Conservation (phyloP, 2,329 filamentous ascomycete genomes). For the Dactylonectria estremocensis region DNA sequence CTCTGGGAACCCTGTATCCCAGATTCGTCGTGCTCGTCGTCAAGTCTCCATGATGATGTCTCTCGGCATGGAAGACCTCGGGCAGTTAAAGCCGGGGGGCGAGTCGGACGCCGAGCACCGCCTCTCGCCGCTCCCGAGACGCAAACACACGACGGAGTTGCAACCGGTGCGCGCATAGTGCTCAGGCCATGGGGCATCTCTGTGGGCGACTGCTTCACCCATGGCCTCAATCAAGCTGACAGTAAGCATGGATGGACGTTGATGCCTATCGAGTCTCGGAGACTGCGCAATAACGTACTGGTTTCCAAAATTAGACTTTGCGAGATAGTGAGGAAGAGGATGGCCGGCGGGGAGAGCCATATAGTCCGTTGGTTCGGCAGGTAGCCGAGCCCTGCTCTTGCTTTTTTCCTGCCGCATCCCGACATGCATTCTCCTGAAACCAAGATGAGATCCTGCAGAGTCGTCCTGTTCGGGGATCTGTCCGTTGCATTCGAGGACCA, state of each 20-base stretch:
- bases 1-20: background rate
- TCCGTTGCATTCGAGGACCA: slow-evolving; percentile 42
- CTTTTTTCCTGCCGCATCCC: background rate
- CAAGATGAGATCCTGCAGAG: slow-evolving; percentile 28
- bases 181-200: slow-evolving; percentile 2
- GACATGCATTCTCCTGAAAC: slow-evolving; percentile 13
- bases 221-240: slow-evolving; percentile 16
- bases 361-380: slow-evolving; percentile 18
- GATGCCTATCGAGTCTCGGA: background rate
- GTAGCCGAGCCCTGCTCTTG: background rate
- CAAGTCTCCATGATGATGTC: background rate
- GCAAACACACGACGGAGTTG: slow-evolving; percentile 15
- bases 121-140: slow-evolving; percentile 28
- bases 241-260: slow-evolving; percentile 4
- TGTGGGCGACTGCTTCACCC: background rate
- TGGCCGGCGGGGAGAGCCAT: slow-evolving; percentile 19
- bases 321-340: background rate
- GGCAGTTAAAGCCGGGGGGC: slow-evolving; percentile 27
- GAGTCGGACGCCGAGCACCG: slow-evolving; percentile 43
- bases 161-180: background rate
- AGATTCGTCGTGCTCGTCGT: background rate
- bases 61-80: slow-evolving; percentile 15
- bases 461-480: slow-evolving; percentile 47
- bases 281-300: background rate
- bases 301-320: background rate